These are phyloP conservation scores for Leptographium lundbergii DNA, from an alignment of 2,329 filamentous ascomycete species.

Conservation along the genomic window DNA sequence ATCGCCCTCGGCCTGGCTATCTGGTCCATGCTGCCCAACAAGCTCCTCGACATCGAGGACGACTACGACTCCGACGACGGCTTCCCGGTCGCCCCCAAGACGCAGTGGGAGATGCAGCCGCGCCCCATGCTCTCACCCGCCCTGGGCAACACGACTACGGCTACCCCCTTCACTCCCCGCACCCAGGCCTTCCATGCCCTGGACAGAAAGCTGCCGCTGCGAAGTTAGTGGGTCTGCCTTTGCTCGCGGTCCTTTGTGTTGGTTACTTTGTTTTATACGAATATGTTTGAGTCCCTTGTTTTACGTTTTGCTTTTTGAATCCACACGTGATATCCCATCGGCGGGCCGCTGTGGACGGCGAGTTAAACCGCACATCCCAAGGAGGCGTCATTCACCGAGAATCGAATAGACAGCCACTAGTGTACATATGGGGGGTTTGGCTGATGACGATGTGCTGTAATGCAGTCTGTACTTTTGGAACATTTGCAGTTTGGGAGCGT, in stretches of 20 bases:
- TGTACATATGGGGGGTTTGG: too few relatives aligned
- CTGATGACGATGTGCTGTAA: too few relatives aligned
- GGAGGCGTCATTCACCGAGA: too few relatives aligned
- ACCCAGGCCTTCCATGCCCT: constrained; percentile 50
- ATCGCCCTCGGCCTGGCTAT: constrained; percentile 45
- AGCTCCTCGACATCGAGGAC: constrained; percentile 33
- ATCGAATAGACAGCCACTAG: too few relatives aligned
- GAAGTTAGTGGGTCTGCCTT: constrained; percentile 10
- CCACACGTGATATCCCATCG: too few relatives aligned
- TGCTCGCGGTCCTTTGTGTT: not conserved
- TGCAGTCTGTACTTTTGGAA: too few relatives aligned
- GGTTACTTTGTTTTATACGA: too few relatives aligned
- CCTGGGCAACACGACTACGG: not conserved
- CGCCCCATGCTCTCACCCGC: not conserved
- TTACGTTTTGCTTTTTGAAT: too few relatives aligned
- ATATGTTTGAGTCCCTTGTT: too few relatives aligned
- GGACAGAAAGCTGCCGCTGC: constrained; percentile 43
- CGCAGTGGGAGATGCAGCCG: constrained; percentile 45
- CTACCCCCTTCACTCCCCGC: constrained; percentile 2
- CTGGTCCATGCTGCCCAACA: constrained; percentile 45
- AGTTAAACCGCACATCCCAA: too few relatives aligned
- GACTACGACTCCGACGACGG: constrained; percentile 26
- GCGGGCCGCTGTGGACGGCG: too few relatives aligned
- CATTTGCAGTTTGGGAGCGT: too few relatives aligned
- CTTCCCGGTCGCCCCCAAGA: constrained; percentile 20